Conservation (phyloP, 306 rosid genomes). For the Glycine soja region DNA sequence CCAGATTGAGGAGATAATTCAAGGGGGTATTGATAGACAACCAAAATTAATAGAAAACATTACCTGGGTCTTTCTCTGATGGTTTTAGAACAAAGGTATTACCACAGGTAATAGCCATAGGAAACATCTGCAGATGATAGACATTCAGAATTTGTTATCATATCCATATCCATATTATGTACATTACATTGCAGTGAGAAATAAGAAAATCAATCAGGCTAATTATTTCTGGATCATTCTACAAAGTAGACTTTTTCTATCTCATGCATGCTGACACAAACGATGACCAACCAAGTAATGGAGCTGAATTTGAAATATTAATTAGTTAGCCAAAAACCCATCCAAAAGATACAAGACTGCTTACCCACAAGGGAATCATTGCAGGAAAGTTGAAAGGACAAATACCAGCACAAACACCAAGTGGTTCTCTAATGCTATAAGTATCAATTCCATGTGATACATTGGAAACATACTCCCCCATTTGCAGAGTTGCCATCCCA, state of each 20-base stretch:
- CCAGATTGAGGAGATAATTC: slow-evolving; percentile 32
- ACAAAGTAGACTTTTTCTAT: slow-evolving; percentile 16
- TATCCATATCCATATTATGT: neutral
- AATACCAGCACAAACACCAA: slow-evolving; percentile 98
- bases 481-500: slow-evolving; percentile 93
- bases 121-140: slow-evolving; percentile 82
- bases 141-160: slow-evolving; percentile 13
- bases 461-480: slow-evolving; percentile 92
- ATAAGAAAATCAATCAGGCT: neutral
- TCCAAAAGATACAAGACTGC: slow-evolving; percentile 45
- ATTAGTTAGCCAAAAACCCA: neutral
- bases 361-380: slow-evolving; percentile 98
- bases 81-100: slow-evolving; percentile 93
- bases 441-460: slow-evolving; percentile 93
- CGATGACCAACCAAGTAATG: slow-evolving; percentile 2
- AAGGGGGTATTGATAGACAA: slow-evolving; percentile 33
- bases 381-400: slow-evolving; percentile 99
- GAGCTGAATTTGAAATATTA: slow-evolving; percentile 16
- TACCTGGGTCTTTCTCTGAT: slow-evolving; percentile 98
- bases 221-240: slow-evolving; percentile 31
- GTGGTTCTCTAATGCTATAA: slow-evolving; percentile 87
- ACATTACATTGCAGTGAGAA: slow-evolving; percentile 2
- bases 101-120: slow-evolving; percentile 91
- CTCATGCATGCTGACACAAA: slow-evolving; percentile 10
- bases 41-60: slow-evolving; percentile 35